Base-by-base conservation (phyloP, 2,329 filamentous ascomycete genomes). In the Kalaharituber pfeilii region DNA sequence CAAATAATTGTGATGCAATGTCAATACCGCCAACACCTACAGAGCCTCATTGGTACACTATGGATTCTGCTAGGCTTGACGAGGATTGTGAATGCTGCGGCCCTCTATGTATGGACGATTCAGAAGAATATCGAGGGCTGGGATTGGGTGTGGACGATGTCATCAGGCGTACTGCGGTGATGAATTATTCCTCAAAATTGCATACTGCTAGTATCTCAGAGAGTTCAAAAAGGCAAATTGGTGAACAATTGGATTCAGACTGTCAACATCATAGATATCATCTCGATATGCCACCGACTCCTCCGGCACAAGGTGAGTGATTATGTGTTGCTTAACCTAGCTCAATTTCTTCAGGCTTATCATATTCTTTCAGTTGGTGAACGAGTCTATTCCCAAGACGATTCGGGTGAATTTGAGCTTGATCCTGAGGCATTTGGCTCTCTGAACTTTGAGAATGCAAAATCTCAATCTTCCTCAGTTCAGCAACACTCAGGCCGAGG, bases 371-470 rank as follows among this genome's bases (percentile, higher is more conserved):
- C 33, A 60, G 58, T 49, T 42, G 56, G 54, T 45, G 59, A 60
- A 30, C 58, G 51, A 52, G 36, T 44, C n/a, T 60, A 59, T 27
- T 42, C 36, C 8, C 33, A 51, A n/a, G 51, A 53, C 44, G 36
- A 50, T 42, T 56, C 51, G 25, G 59, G 53, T 45, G 61, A 62
- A 42, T 57, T 61, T 30, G 56, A 60, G 25, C 62, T 63, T 49
- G 62, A 64, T 42, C 60, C 62, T n/a, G 62, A 64, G 49, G 62
- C 62, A 25, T 62, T 64, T 54, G 42, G 61, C 62, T 18, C 58
- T 54, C 7, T 57, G 52, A 8, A 54, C 61, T n/a, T 63, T 60
- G 5, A 52, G 58, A n/a, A 59, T 60, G 13, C 59, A 61, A 36
- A 47, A 25, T 22, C 42, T 13, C 18, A 20, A 22, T 47, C 42